Evolutionary conservation across 257 asterid genomes (phyloP).

Genomic region (Solanum phureja): DNA sequence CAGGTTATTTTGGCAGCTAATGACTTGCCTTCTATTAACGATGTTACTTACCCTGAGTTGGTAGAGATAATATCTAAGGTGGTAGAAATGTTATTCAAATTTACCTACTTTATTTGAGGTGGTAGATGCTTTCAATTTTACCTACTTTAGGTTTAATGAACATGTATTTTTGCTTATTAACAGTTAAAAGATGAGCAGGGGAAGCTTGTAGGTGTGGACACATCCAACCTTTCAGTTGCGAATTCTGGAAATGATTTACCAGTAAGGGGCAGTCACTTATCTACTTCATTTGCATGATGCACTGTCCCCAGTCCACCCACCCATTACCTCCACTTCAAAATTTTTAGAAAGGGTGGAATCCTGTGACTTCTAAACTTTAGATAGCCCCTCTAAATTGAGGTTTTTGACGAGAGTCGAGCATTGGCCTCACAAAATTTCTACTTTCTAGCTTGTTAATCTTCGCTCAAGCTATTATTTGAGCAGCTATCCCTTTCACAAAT

Average conservation of each 20-base stretch:
- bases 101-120: not conserved
- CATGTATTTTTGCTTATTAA: slow-evolving; percentile 5
- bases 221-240: slow-evolving; percentile 70
- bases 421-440: not conserved
- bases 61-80: slow-evolving; percentile 76
- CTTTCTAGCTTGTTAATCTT: not conserved
- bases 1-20: slow-evolving; percentile 95
- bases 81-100: slow-evolving; percentile 5
- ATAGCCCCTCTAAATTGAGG: not conserved
- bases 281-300: not conserved
- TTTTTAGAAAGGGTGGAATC: not conserved
- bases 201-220: slow-evolving; percentile 71
- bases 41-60: slow-evolving; percentile 70
- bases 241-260: slow-evolving; percentile 96
- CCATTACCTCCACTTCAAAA: not conserved
- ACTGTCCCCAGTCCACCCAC: not conserved
- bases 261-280: slow-evolving; percentile 35
- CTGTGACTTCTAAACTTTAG: not conserved
- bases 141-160: slow-evolving; percentile 10
- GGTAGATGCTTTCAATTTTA: not conserved
- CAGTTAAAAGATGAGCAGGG: slow-evolving; percentile 87
- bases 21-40: slow-evolving; percentile 91
- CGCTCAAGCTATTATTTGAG: not conserved
- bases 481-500: not conserved
- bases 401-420: not conserved